Evolutionary conservation across 257 asterid species (phyloP), one percentile per base, ranked within the genome.

Genomic region (Solanum phureja): DNA sequence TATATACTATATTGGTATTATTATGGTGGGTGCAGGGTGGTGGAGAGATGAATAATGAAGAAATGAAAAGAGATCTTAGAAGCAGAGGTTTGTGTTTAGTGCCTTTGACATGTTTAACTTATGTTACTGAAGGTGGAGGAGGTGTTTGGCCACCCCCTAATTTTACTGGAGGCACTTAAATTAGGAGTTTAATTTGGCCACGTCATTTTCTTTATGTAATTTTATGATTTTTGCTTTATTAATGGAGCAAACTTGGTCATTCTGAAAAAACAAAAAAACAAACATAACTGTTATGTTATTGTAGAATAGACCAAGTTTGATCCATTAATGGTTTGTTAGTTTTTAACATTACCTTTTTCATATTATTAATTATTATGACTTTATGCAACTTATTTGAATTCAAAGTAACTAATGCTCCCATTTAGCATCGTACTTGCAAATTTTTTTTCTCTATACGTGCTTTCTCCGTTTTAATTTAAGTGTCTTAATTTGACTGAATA

Each of bases 161-260:
- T 89, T 95, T 93, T 86, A 94, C 94, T 10, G 94, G 96, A 29
- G 86, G 69, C 44, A 82, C 86, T 82, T 82, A 19, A 64, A 64
- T n/a, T 64, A 64, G 33, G 71, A n/a, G 1, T 52, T 52, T 52
- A 18, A 64, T 64, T n/a, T n/a, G 71, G 71, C 14, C 71, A n/a
- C 3, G 4, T 10, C 14, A 64, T 64, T 64, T 64, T n/a, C 10
- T 35, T 64, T 42, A 19, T 40, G 29, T 27, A 58, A 58, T 66
- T 79, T 69, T 88, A 87, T 35, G 42, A 82, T 4, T 5, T 73
- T 12, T 33, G 23, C 35, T 87, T 87, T 90, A 86, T 87, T 90
- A 86, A 85, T 95, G 98, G 98, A 95, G 92, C 96, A 95, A 93
- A 90, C 93, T 94, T 95, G 98, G 98, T 94, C 98, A 92, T 93